Evolutionary conservation across 1,284 basidiomycete genomes (phyloP), one percentile per base, ranked within the genome.

Genomic region (Cryptococcus sp.): DNA sequence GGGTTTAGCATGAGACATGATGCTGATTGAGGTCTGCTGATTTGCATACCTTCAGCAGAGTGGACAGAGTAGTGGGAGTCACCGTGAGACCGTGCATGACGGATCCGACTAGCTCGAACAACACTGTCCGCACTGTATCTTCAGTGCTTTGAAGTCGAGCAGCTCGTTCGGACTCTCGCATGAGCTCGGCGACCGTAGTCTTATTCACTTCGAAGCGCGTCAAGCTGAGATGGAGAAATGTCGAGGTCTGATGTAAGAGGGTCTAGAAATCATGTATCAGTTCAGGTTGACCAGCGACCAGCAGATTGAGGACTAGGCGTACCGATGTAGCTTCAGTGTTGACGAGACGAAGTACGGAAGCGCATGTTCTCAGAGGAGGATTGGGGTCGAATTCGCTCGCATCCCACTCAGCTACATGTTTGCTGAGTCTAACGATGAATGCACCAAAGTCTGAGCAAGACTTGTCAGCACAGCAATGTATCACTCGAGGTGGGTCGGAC

Each of bases 371-470:
- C 42, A 77, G 45, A 0, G 67, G 49, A 0, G 67, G 62, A 42
- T 75, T 70, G 11, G 74, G 70, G 53, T 75, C 67, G 25, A 73
- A 73, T 5, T 65, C 62, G 1, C 52, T 40, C 5, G 60, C 43
- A 49, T 67, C 60, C 65, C 67, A 75, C 23, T 76, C 72, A 11
- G 65, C 65, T 2, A 71, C 62, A 27, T 69, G 67, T 57, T 73
- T 75, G 47, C 63, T 58, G 0, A 76, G 55, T 7, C 67, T 60
- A n/a, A 55, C 59, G 20, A 76, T 45, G 58, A 77, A 73, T 0
- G 61, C 16, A 5, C 73, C 69, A 46, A 68, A 73, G 11, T 58
- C 67, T 66, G 46, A 39, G 17, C 49, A 52, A 20, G 7, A 40
- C 57, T 17, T 30, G 50, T 43, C 45, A 41, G 5, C 20, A n/a